phyloP scores from a whole-genome alignment of 2,329 filamentous ascomycete species.

The Dactylellina leptospora region DNA sequence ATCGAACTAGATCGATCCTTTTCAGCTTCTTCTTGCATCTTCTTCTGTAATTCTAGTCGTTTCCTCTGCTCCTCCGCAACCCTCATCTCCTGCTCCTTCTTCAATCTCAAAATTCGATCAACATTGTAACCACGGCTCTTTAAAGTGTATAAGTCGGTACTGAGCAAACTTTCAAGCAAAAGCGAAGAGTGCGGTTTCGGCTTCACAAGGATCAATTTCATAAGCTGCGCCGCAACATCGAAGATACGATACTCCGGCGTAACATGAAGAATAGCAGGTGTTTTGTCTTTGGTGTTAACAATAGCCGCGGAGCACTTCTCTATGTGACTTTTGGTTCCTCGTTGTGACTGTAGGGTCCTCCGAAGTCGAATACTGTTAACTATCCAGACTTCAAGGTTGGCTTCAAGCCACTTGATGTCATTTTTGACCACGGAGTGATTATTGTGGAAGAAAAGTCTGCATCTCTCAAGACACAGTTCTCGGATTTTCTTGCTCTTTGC shows the following conservation, averaged over 20 bases:
- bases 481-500: constrained; percentile 74
- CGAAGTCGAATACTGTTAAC: constrained; percentile 78
- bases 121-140: constrained; percentile 94
- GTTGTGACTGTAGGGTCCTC: constrained; percentile 54
- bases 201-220: constrained; percentile 78
- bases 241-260: constrained; percentile 81
- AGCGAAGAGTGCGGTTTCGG: constrained; percentile 89
- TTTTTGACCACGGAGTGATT: constrained; percentile 81
- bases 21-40: constrained; percentile 70
- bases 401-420: constrained; percentile 89
- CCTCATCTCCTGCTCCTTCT: constrained; percentile 79
- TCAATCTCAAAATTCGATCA: constrained; percentile 86
- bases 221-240: constrained; percentile 88
- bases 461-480: constrained; percentile 84
- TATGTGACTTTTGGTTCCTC: constrained; percentile 53
- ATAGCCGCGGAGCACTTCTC: constrained; percentile 78
- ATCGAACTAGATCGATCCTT: constrained; percentile 56
- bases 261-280: constrained; percentile 71
- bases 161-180: constrained; percentile 89
- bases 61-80: constrained; percentile 84
- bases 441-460: constrained; percentile 88
- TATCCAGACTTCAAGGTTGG: constrained; percentile 78
- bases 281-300: constrained; percentile 50
- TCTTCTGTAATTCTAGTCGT: constrained; percentile 76
- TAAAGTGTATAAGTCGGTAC: constrained; percentile 75